A percentile compares a stretch with the other conserved stretches of the same genome.
Conservation (phyloP, 768 basidiomycete species). For the Boletales sp. region DNA sequence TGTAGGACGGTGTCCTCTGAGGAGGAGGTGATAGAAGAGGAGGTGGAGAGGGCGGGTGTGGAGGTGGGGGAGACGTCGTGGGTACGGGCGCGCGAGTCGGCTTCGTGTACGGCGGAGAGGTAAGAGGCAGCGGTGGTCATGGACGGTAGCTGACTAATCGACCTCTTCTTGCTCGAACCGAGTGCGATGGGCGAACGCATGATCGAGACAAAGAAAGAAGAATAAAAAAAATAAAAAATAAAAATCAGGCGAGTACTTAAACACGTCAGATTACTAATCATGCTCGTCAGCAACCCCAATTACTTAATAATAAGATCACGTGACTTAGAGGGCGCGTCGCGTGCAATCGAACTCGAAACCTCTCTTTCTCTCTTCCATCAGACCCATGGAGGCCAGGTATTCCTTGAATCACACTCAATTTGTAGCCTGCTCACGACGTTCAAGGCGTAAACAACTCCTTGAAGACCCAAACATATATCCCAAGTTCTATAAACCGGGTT, state of each 20-base stretch:
- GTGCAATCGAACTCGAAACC: too few species aligned
- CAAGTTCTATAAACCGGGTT: constrained; percentile 24
- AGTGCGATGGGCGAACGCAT: constrained; percentile 63
- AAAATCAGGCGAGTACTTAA: constrained; percentile 1
- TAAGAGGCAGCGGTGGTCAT: constrained; percentile 56
- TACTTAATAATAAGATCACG: background rate
- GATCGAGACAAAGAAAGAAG: too few species aligned
- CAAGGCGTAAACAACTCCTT: constrained; percentile 27
- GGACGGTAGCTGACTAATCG: constrained; percentile 32
- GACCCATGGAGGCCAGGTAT: background rate
- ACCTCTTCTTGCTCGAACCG: constrained; percentile 53
- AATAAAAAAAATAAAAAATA: too few species aligned
- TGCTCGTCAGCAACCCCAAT: too few species aligned
- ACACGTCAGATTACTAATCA: background rate
- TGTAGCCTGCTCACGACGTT: background rate
- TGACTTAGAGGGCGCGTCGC: constrained; percentile 25
- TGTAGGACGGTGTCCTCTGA: constrained; percentile 66
- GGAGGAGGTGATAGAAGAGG: constrained; percentile 65
- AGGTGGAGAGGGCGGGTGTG: constrained; percentile 71
- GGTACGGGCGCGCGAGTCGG: constrained; percentile 64
- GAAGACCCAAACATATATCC: constrained; percentile 25
- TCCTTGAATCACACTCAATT: too few species aligned
- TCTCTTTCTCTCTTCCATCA: constrained; percentile 3
- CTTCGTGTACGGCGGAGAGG: constrained; percentile 57
- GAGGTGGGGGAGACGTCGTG: constrained; percentile 49